Evolutionary conservation across 345 rosid genomes (phyloP), one percentile per base, ranked within the genome.

Genomic region (Microthlaspi erraticum): DNA sequence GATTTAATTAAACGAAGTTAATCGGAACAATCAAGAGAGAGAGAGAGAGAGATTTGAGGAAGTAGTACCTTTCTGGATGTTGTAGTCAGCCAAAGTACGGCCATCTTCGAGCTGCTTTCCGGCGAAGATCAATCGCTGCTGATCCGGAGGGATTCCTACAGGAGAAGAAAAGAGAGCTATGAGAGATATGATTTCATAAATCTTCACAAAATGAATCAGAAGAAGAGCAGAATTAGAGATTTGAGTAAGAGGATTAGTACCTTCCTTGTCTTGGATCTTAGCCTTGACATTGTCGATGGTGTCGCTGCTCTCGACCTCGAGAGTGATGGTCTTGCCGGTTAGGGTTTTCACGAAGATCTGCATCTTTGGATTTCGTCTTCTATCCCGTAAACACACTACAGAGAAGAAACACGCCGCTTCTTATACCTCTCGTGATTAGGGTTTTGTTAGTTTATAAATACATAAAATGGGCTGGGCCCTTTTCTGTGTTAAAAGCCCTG

Each of bases 61-160:
- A 6, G 2, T 0, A 3, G 34, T 68, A 84, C 97, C 97, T 80
- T 91, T 91, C 79, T 91, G 97, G 53, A 91, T 91, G 64, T 88
- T 91, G 85, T 91, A 91, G 49, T 91, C 95, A 23, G 97, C 97
- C 44, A 91, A 83, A 50, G 97, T 91, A 37, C 97, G 86, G 48
- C 97, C 97, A 77, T 91, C 97, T 53, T 91, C 97, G 41, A 91
- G 97, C 82, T 91, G 97, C 77, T 91, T 91, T 1, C 95, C 97
- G 18, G 97, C 97, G 66, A 91, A 91, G 74, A 91, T 91, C 65
- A 91, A 78, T 18, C 97, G 72, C 80, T 91, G 97, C 82, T 91
- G 97, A 31, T 91, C 97, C 78, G 97, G 97, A 17, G 97, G 97
- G 36, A 91, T 91, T 18, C 96, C 96, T 88, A 16, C 5, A 23